These are phyloP conservation scores for Sporisorium scitamineum DNA, from an alignment of 1,284 basidiomycete genomes.

Conservation along the genomic window DNA sequence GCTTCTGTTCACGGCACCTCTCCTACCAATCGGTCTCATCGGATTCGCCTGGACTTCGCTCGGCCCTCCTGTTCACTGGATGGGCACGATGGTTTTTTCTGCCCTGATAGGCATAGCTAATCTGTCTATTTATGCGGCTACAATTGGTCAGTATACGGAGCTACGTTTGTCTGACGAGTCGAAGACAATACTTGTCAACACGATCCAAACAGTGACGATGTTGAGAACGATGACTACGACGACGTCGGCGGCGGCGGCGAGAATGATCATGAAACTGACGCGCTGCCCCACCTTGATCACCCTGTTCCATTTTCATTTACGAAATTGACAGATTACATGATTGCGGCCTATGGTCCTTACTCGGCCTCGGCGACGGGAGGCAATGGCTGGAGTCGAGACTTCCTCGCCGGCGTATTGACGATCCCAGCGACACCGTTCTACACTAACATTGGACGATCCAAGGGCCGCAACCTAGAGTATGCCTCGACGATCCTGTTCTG, in stretches of 20 bases:
- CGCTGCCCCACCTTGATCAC: background rate
- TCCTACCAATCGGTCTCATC: conserved; percentile 70
- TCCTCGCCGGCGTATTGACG: conserved; percentile 71
- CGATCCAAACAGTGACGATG: background rate
- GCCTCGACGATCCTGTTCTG: conserved; percentile 70
- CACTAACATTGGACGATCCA: conserved; percentile 65
- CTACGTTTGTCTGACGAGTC: background rate
- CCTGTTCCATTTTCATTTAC: background rate
- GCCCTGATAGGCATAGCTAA: conserved; percentile 70
- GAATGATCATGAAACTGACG: background rate
- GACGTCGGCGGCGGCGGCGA: background rate
- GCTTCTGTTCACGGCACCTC: conserved; percentile 69
- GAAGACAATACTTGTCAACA: background rate
- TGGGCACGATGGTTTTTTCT: conserved; percentile 71
- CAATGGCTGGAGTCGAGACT: conserved; percentile 66
- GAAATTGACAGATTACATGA: conserved; percentile 67
- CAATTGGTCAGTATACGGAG: conserved; percentile 47
- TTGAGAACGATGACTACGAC: background rate
- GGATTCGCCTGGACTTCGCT: conserved; percentile 71
- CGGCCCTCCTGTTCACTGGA: conserved; percentile 71
- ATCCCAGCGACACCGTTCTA: conserved; percentile 71
- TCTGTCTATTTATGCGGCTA: conserved; percentile 63
- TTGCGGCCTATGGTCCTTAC: conserved; percentile 71
- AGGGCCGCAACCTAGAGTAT: conserved; percentile 66
- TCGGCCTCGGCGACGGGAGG: conserved; percentile 70